Evolutionary conservation across 768 basidiomycete genomes (phyloP), one percentile per base, ranked within the genome.

Genomic region (Pleurotus giganteus): DNA sequence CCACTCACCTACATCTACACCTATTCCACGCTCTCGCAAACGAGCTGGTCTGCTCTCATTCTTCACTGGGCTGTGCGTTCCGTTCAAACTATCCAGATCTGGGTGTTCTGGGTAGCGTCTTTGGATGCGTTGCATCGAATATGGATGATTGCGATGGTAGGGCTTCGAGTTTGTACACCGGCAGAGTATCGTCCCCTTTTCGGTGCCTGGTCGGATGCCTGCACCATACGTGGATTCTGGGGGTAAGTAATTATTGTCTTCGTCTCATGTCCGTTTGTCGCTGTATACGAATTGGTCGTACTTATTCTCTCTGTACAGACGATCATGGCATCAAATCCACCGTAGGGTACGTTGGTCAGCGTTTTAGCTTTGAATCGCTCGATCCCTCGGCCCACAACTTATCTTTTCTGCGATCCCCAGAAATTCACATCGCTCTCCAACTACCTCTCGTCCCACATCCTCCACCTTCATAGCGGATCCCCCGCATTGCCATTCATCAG

Each of bases 151-250:
- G 34, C 31, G 15, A 17, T 51, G 31, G 15, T 51, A 17, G 31
- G 8, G n/a, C 19, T 34, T 11, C 32, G 49, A 6, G 12, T 15
- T 9, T 51, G 49, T 29, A 36, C 17, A 17, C 68, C 69, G 0
- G 42, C 59, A 4, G 60, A 65, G 23, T 73, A 70, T 68, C 68
- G 66, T 4, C 63, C 54, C 17, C 12, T 65, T 3, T 69, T 66
- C 23, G 70, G 70, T 15, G 37, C 21, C 27, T 69, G 60, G 60
- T 39, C 45, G 1, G 64, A 71, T n/a, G 61, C 67, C 0, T 69
- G 67, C 45, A 67, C 68, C 3, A 13, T 72, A 2, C 61, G 70
- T 13, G 63, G 58, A 28, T 66, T 71, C 47, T 73, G 71, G 73
- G 69, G 71, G 72, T 71, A 54, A n/a, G 4, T 29, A 37, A 31